phyloP scores from a whole-genome alignment of 1,284 basidiomycete species.

The Cryptococcus sp. region DNA sequence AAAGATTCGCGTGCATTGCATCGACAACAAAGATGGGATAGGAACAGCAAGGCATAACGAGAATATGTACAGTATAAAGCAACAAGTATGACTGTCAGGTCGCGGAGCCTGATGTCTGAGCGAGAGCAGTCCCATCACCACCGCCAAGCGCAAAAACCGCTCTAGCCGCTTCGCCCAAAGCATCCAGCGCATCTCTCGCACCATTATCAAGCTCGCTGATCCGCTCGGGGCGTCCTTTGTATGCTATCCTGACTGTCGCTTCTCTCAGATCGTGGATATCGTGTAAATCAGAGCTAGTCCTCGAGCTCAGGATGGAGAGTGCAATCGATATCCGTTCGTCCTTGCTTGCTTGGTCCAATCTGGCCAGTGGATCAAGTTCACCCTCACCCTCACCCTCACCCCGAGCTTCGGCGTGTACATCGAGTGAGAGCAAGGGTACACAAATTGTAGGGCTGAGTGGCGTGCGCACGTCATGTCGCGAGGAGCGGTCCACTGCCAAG shows the following conservation, averaged over 20 bases:
- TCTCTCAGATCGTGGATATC: neutral
- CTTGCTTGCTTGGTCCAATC: slow-evolving; percentile 10
- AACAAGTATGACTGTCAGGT: no score
- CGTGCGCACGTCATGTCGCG: neutral
- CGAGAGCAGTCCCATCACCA: no score
- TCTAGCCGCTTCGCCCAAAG: slow-evolving; percentile 13
- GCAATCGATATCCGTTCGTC: slow-evolving; percentile 1
- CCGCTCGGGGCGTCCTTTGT: neutral
- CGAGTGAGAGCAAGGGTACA: neutral
- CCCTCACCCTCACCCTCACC: neutral
- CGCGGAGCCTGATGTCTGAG: no score
- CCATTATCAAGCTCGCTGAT: neutral
- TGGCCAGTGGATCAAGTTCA: neutral
- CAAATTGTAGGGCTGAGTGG: neutral
- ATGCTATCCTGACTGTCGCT: neutral
- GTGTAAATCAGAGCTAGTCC: neutral
- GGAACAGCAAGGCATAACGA: no score
- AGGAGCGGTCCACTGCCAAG: neutral
- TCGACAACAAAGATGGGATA: no score
- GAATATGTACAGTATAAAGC: no score
- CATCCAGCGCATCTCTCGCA: slow-evolving; percentile 10
- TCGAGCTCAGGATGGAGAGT: neutral
- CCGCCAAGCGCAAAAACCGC: no score
- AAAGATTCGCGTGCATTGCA: no score
- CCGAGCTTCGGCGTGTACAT: neutral